Evolutionary conservation across 352 stramenopile species (phyloP).

Genomic region (Pythium rishiriense): DNA sequence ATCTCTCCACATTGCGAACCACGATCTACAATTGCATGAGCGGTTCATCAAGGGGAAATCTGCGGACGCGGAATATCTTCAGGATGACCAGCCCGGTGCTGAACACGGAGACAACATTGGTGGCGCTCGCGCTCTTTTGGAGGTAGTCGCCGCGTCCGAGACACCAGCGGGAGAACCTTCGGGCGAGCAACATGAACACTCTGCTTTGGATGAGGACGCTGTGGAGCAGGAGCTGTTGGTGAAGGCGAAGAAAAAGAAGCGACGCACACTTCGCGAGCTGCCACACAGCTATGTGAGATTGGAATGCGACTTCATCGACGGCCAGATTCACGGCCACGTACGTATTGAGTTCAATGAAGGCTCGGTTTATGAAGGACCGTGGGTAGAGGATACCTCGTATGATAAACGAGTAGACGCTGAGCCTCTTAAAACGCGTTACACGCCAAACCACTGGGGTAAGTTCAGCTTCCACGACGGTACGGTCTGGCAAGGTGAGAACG

Average conservation of each 20-base stretch:
- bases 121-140: conserved; percentile 14
- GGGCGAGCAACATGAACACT: background rate
- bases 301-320: conserved; percentile 74
- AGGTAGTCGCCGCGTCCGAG: conserved; percentile 10
- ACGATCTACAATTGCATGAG: conserved; percentile 65
- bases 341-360: conserved; percentile 79
- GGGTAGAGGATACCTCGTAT: conserved; percentile 64
- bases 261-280: conserved; percentile 34
- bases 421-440: conserved; percentile 53
- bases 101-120: conserved; percentile 17
- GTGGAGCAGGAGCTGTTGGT: background rate
- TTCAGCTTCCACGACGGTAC: conserved; percentile 73
- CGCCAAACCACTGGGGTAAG: conserved; percentile 62
- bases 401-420: conserved; percentile 45
- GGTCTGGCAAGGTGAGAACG: conserved; percentile 70
- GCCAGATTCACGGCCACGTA: conserved; percentile 59
- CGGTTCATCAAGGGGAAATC: conserved; percentile 71
- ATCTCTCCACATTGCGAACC: conserved; percentile 74
- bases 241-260: conserved; percentile 23
- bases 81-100: conserved; percentile 30
- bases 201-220: background rate
- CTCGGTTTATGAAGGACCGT: conserved; percentile 78
- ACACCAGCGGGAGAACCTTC: conserved; percentile 2
- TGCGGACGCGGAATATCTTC: conserved; percentile 56
- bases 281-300: conserved; percentile 70